These are phyloP conservation scores for Proliferodiscus dingleyae DNA, from an alignment of 2,329 filamentous ascomycete species.

Conservation along the genomic window DNA sequence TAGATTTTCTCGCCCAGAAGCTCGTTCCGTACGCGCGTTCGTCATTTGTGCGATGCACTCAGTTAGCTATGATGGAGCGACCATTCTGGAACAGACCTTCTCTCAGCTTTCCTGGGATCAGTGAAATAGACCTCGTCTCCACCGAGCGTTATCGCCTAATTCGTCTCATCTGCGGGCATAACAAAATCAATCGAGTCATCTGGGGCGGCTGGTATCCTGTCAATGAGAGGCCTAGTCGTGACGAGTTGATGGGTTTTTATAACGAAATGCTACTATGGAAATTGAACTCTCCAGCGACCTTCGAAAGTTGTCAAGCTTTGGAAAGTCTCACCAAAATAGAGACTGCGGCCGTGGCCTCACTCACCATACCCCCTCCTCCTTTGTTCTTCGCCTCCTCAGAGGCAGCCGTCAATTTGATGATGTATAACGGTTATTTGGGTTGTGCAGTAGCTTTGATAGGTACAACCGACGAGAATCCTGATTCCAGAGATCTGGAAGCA, in stretches of 20 bases:
- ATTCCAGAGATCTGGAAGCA: conserved; percentile 8
- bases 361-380: conserved; percentile 8
- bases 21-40: conserved; percentile 16
- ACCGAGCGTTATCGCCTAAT: conserved; percentile 13
- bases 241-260: conserved; percentile 15
- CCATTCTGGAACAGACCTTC: conserved; percentile 17
- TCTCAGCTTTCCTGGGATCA: conserved; percentile 1
- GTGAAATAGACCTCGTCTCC: conserved; percentile 7
- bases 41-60: conserved; percentile 10
- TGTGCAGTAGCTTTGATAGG: conserved; percentile 15
- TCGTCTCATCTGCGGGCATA: conserved; percentile 16
- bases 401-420: conserved; percentile 14
- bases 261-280: conserved; percentile 17
- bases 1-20: conserved; percentile 20
- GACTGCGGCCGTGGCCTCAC: background rate
- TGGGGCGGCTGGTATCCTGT: conserved; percentile 17
- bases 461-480: conserved; percentile 6
- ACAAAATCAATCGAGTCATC: conserved; percentile 15
- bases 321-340: background rate
- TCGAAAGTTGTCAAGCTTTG: conserved; percentile 1
- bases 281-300: conserved; percentile 16
- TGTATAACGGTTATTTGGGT: conserved; percentile 14
- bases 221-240: conserved; percentile 14
- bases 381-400: conserved; percentile 9
- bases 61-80: conserved; percentile 6